Conservation (phyloP, 2,329 filamentous ascomycete genomes). For the Triangularia setosa region DNA sequence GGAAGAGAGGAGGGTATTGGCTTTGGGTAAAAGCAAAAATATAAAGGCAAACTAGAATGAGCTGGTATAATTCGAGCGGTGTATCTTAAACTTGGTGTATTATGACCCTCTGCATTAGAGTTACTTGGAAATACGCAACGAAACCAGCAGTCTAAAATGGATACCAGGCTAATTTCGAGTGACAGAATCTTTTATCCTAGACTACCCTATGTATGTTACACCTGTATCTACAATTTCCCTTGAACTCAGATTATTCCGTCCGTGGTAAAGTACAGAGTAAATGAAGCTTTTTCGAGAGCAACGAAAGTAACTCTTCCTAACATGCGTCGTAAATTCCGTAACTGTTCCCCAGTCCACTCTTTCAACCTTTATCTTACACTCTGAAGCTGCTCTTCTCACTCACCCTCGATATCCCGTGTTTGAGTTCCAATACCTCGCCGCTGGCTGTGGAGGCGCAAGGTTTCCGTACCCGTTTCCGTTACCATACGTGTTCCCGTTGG, state of each 20-base stretch:
- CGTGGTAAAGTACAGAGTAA: not conserved
- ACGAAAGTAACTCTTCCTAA: not conserved
- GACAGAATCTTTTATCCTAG: too few relatives aligned
- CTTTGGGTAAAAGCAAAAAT: constrained; percentile 9
- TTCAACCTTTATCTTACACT: not conserved
- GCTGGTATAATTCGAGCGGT: not conserved
- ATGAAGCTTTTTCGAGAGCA: not conserved
- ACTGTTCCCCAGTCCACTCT: not conserved
- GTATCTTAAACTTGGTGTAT: not conserved
- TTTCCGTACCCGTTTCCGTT: not conserved
- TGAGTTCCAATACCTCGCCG: not conserved
- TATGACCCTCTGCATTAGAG: too few relatives aligned
- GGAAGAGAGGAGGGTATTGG: constrained; percentile 50
- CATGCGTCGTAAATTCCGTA: not conserved
- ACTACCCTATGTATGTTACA: too few relatives aligned
- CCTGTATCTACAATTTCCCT: not conserved
- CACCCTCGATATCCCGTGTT: not conserved
- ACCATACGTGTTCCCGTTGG: not conserved
- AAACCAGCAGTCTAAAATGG: too few relatives aligned
- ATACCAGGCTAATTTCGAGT: too few relatives aligned
- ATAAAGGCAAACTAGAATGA: not conserved
- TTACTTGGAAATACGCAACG: too few relatives aligned
- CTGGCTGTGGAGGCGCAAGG: not conserved
- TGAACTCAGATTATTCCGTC: not conserved
- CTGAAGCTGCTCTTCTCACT: not conserved